Conservation (phyloP, 768 basidiomycete genomes). For the Suillus bovinus region DNA sequence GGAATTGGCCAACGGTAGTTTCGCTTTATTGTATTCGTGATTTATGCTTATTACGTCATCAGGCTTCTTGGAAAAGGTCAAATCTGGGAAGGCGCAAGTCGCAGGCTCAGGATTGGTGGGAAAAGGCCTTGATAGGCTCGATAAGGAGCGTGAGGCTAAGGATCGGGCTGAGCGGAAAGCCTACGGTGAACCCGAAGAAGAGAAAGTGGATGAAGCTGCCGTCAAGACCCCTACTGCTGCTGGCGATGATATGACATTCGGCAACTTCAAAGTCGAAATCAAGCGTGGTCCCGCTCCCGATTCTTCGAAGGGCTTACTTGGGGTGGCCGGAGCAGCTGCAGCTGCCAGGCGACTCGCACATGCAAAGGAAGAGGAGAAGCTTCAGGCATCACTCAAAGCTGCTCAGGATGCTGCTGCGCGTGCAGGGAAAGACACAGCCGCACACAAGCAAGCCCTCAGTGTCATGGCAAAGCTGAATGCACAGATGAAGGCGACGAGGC, state of each 20-base stretch:
- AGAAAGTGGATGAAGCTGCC: constrained; percentile 62
- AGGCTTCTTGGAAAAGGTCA: constrained; percentile 98
- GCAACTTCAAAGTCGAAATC: constrained; percentile 96
- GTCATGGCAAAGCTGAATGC: constrained; percentile 93
- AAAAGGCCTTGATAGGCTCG: constrained; percentile 94
- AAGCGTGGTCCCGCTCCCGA: constrained; percentile 97
- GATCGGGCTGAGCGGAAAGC: constrained; percentile 95
- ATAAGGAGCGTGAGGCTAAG: constrained; percentile 92
- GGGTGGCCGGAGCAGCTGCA: constrained; percentile 74
- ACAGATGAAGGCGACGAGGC: constrained; percentile 84
- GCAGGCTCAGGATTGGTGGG: constrained; percentile 96
- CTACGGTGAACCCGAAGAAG: constrained; percentile 88
- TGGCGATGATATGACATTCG: constrained; percentile 87
- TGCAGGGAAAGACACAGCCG: constrained; percentile 82
- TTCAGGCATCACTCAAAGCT: constrained; percentile 76
- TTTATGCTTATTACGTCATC: constrained; percentile 9
- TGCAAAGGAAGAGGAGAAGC: constrained; percentile 81
- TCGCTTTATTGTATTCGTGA: constrained; percentile 29
- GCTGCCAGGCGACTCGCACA: constrained; percentile 74
- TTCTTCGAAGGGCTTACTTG: constrained; percentile 75
- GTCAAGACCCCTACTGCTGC: constrained; percentile 47
- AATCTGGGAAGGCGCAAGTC: constrained; percentile 90
- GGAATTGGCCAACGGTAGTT: constrained; percentile 79
- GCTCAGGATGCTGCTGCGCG: constrained; percentile 91
- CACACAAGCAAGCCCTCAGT: constrained; percentile 81